A percentile compares a stretch with the other conserved stretches of the same genome.
Conservation (phyloP, 106 monocot genomes). For the Phalaenopsis equestris region DNA sequence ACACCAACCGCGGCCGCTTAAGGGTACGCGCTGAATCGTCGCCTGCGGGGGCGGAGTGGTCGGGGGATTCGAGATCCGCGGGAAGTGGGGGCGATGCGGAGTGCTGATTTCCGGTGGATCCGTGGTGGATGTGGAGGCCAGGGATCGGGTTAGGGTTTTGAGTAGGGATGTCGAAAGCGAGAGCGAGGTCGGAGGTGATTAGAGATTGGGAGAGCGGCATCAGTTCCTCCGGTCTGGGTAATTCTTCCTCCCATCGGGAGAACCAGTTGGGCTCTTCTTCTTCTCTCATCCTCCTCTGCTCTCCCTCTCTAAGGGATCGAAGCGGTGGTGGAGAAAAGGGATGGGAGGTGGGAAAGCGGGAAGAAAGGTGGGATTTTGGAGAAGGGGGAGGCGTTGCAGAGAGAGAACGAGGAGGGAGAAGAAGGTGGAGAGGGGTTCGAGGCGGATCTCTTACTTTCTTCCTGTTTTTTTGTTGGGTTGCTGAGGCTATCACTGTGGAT, state of each 20-base stretch:
- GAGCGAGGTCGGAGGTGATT: slow-evolving; percentile 15
- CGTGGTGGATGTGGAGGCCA: not conserved
- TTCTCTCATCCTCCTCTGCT: slow-evolving; percentile 5
- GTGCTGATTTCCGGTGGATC: not conserved
- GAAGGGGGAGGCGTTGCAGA: not conserved
- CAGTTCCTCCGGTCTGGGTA: slow-evolving; percentile 15
- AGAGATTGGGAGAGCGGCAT: slow-evolving; percentile 18
- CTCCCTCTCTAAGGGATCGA: not conserved
- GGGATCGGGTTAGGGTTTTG: slow-evolving; percentile 5
- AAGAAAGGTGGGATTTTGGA: not conserved
- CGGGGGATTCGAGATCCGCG: not conserved
- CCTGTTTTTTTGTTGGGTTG: slow-evolving; percentile 1
- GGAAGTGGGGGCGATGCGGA: not conserved
- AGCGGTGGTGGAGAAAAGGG: not conserved
- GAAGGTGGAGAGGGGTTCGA: slow-evolving; percentile 11
- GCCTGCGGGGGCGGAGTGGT: not conserved
- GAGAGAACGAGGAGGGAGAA: not conserved
- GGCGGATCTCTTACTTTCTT: slow-evolving; percentile 13
- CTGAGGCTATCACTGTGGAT: no score
- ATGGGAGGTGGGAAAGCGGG: not conserved
- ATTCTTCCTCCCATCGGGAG: slow-evolving; percentile 9
- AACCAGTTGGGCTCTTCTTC: slow-evolving; percentile 14
- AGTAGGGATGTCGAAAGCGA: slow-evolving; percentile 12
- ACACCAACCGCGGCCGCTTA: slow-evolving; percentile 76
- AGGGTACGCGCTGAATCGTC: slow-evolving; percentile 56